Evolutionary conservation across 225 moss, liverwort and hornwort species (phyloP).

Genomic region (Polytrichum formosum): DNA sequence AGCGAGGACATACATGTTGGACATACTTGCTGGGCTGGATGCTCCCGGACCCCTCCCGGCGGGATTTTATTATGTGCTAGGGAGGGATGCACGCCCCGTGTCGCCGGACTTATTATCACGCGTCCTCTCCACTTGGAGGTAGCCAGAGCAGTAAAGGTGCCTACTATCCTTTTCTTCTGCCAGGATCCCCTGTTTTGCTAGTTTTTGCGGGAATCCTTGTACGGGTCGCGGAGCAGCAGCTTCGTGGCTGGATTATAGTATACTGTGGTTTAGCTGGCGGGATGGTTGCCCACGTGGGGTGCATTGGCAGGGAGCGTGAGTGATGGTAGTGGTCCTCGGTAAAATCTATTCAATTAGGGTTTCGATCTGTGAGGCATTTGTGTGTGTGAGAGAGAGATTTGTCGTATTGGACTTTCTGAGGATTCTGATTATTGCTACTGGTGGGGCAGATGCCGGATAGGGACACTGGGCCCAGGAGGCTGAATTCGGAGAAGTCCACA

Average conservation of each 20-base stretch:
- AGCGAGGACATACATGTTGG: neutral
- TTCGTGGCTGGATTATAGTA: neutral
- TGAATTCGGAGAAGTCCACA: slow-evolving; percentile 50
- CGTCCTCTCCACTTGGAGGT: neutral
- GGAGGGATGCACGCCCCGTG: slow-evolving; percentile 2
- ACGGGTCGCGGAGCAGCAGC: neutral
- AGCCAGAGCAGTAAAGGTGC: slow-evolving; percentile 1
- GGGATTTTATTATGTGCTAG: neutral
- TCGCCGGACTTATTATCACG: neutral
- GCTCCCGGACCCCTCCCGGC: no score
- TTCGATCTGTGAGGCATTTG: neutral
- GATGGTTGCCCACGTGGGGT: neutral
- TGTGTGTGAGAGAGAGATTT: neutral
- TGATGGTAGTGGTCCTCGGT: neutral
- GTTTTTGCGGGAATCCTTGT: neutral
- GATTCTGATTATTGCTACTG: neutral
- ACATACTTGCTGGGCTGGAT: no score
- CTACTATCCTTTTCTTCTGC: neutral
- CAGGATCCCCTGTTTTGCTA: neutral
- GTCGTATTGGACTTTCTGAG: neutral
- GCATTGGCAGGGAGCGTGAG: neutral
- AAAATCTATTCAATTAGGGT: neutral
- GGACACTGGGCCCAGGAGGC: slow-evolving; percentile 40
- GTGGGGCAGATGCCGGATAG: slow-evolving; percentile 55
- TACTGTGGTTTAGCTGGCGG: neutral